Percentiles rank a stretch among this genome's conserved stretches.
These are phyloP conservation scores for Cylindrotheca closterium DNA, from an alignment of 108 stramenopile species.

Conservation along the genomic window DNA sequence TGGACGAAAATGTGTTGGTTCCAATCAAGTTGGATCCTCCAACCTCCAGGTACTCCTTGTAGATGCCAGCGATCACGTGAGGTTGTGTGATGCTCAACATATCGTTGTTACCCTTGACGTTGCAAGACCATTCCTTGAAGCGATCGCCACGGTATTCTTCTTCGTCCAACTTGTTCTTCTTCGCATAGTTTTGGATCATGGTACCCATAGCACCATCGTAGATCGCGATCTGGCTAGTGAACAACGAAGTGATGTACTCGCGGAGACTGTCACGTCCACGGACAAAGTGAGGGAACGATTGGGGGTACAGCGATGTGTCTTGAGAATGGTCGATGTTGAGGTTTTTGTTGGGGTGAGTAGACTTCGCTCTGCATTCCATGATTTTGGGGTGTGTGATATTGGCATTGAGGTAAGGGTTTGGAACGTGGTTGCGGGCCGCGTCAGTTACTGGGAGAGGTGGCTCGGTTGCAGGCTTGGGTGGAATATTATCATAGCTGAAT, in stretches of 20 bases:
- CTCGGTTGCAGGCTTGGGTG: slow-evolving; percentile 72
- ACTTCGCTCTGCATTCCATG: slow-evolving; percentile 69
- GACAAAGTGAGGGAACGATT: slow-evolving; percentile 87
- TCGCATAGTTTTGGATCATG: slow-evolving; percentile 98
- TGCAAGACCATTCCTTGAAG: slow-evolving; percentile 91
- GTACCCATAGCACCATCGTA: slow-evolving; percentile 99
- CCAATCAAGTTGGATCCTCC: slow-evolving; percentile 95
- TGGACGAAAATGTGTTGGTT: slow-evolving; percentile 98
- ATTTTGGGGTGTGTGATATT: slow-evolving; percentile 80
- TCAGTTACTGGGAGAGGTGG: slow-evolving; percentile 88
- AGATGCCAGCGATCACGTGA: slow-evolving; percentile 92
- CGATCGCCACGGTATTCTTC: slow-evolving; percentile 96
- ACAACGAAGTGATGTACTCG: slow-evolving; percentile 85
- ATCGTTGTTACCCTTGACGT: slow-evolving; percentile 99
- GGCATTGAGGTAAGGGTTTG: slow-evolving; percentile 82
- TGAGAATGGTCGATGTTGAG: slow-evolving; percentile 80
- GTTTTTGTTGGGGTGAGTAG: slow-evolving; percentile 74
- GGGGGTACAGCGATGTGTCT: slow-evolving; percentile 57
- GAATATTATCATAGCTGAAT: slow-evolving; percentile 81
- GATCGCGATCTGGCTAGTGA: slow-evolving; percentile 84
- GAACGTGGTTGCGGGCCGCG: slow-evolving; percentile 79
- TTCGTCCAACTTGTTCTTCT: slow-evolving; percentile 92
- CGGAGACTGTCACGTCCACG: slow-evolving; percentile 91
- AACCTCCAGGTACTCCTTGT: slow-evolving; percentile 89
- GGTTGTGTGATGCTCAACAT: slow-evolving; percentile 96